phyloP scores from a whole-genome alignment of 768 basidiomycete species.

The Tylopilus intermedius region DNA sequence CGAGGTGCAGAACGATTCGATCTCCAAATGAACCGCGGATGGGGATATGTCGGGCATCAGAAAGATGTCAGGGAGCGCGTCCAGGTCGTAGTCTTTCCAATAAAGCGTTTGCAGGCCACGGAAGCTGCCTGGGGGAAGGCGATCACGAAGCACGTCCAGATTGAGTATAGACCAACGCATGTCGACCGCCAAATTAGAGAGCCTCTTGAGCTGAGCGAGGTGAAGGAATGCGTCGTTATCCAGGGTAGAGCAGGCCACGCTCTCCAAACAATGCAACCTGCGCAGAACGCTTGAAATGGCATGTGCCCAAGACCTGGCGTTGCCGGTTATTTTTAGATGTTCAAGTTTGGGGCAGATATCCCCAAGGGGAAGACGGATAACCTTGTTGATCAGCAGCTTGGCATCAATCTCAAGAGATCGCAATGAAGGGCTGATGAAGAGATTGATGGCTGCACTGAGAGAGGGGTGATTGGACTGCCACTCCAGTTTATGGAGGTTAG shows the following conservation, averaged over 20 bases:
- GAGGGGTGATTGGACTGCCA: slow-evolving; percentile 9
- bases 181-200: slow-evolving; percentile 18
- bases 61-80: slow-evolving; percentile 16
- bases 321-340: slow-evolving; percentile 21
- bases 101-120: slow-evolving; percentile 11
- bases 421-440: slow-evolving; percentile 20
- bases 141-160: slow-evolving; percentile 12
- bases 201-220: slow-evolving; percentile 18
- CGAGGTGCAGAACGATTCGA: slow-evolving; percentile 22
- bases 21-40: slow-evolving; percentile 13
- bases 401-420: slow-evolving; percentile 22
- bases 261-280: slow-evolving; percentile 11
- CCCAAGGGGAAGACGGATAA: slow-evolving; percentile 11
- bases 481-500: slow-evolving; percentile 19
- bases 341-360: slow-evolving; percentile 14
- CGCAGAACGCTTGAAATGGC: slow-evolving; percentile 15
- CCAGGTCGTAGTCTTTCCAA: slow-evolving; percentile 22
- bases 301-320: slow-evolving; percentile 12
- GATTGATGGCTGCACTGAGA: slow-evolving; percentile 11
- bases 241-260: slow-evolving; percentile 16
- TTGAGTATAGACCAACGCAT: slow-evolving; percentile 22
- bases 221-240: slow-evolving; percentile 22
- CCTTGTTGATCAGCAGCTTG: slow-evolving; percentile 11
- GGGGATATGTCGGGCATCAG: slow-evolving; percentile 15
- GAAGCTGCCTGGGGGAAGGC: slow-evolving; percentile 11